phyloP scores from a whole-genome alignment of 1,284 basidiomycete species.

The Apiotrichum montevideense region DNA sequence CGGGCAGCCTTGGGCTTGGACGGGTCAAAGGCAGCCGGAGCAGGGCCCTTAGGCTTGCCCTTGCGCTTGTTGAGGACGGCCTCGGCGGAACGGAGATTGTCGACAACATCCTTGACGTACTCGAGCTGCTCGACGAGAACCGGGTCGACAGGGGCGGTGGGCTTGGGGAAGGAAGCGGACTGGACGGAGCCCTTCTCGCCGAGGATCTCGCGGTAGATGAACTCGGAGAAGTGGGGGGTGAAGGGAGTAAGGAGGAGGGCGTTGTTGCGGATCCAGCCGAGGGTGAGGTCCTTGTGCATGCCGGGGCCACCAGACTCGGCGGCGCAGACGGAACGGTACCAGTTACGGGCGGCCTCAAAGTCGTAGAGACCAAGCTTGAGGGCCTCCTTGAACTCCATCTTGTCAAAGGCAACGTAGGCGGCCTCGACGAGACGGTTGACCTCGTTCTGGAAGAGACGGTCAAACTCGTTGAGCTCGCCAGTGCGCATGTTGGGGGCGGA shows the following conservation, averaged over 20 bases:
- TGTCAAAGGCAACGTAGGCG: conserved; percentile 70
- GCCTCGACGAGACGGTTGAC: conserved; percentile 76
- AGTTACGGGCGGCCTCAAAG: conserved; percentile 83
- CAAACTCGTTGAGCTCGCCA: conserved; percentile 57
- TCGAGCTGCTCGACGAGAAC: conserved; percentile 61
- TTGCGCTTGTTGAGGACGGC: conserved; percentile 62
- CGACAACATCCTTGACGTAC: conserved; percentile 53
- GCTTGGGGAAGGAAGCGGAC: conserved; percentile 55
- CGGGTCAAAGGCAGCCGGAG: conserved; percentile 59
- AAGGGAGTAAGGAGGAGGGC: conserved; percentile 77
- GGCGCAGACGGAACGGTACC: conserved; percentile 89
- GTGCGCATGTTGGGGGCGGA: conserved; percentile 64
- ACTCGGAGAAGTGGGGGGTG: conserved; percentile 92
- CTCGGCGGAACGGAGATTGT: conserved; percentile 82
- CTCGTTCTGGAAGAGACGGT: conserved; percentile 86
- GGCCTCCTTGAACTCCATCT: conserved; percentile 89
- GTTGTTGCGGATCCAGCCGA: conserved; percentile 75
- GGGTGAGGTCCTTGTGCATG: conserved; percentile 75
- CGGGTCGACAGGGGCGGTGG: conserved; percentile 51
- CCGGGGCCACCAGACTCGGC: conserved; percentile 58
- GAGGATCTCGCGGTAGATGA: conserved; percentile 75
- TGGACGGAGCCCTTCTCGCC: conserved; percentile 73
- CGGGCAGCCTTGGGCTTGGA: conserved; percentile 77
- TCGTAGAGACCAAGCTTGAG: conserved; percentile 96
- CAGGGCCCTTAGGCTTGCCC: conserved; percentile 48